These are phyloP conservation scores for Setaria viridis DNA, from an alignment of 202 grass and related monocot genomes.

Conservation along the genomic window DNA sequence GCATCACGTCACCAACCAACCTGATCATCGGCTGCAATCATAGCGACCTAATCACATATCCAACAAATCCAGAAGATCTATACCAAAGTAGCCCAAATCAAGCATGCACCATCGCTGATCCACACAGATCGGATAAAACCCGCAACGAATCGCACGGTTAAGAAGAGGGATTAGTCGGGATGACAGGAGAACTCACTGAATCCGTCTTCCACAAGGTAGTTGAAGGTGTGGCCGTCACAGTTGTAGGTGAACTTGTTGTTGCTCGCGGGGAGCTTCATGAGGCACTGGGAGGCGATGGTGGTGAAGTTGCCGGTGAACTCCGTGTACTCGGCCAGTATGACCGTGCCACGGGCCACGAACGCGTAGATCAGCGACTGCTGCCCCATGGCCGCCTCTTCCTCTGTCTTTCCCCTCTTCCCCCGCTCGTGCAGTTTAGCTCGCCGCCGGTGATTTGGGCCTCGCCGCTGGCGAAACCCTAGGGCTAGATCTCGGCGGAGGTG, in stretches of 20 bases:
- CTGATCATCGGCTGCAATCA: constrained; percentile 1
- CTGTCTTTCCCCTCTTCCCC: not conserved
- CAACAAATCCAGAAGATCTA: constrained; percentile 37
- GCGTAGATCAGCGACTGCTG: constrained; percentile 95
- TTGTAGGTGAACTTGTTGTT: constrained; percentile 95
- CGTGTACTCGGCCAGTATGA: constrained; percentile 90
- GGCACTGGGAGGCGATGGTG: constrained; percentile 93
- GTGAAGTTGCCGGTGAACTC: constrained; percentile 98
- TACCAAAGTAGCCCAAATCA: constrained; percentile 15
- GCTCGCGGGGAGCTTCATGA: constrained; percentile 89
- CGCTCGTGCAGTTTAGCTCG: not conserved
- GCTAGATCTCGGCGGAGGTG: constrained; percentile 55
- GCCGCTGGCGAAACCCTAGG: constrained; percentile 45
- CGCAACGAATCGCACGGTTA: constrained; percentile 9
- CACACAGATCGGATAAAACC: constrained; percentile 23
- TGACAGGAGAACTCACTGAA: constrained; percentile 65
- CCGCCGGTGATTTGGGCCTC: constrained; percentile 25
- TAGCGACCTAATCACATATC: constrained; percentile 8
- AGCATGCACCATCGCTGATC: constrained; percentile 2
- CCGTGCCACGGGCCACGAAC: constrained; percentile 90
- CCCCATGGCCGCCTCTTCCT: constrained; percentile 49
- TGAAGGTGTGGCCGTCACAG: constrained; percentile 94
- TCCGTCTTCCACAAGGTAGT: constrained; percentile 93
- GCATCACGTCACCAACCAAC: too few relatives aligned
- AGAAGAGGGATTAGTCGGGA: not conserved